These are phyloP conservation scores for Apophysomyces elegans DNA, from an alignment of 371 early-diverging fungal species.

Conservation along the genomic window DNA sequence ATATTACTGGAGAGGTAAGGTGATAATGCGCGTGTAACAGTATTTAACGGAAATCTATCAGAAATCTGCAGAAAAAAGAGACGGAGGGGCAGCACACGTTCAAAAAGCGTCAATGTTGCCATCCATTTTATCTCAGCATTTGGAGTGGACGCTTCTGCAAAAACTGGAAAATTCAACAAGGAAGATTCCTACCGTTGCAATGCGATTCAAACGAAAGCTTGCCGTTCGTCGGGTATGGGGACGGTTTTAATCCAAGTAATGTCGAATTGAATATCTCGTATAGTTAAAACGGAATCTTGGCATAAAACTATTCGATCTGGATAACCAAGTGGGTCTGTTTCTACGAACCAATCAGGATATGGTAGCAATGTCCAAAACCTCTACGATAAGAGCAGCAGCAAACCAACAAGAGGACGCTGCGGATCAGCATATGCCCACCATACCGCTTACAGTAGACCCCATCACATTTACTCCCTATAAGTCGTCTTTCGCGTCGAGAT, in stretches of 20 bases:
- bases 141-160: conserved; percentile 66
- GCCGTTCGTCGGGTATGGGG: conserved; percentile 56
- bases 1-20: conserved; percentile 5
- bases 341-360: conserved; percentile 35
- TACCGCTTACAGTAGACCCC: conserved; percentile 13
- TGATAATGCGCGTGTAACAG: no score
- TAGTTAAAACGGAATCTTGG: conserved; percentile 65
- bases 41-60: neutral
- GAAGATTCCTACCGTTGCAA: conserved; percentile 52
- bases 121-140: conserved; percentile 37
- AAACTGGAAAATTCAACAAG: conserved; percentile 55
- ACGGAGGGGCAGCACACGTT: neutral
- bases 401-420: conserved; percentile 24
- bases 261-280: neutral
- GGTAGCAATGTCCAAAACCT: conserved; percentile 40
- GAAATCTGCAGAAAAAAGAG: neutral
- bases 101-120: neutral
- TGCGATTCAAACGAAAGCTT: conserved; percentile 69
- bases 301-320: conserved; percentile 66
- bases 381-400: conserved; percentile 26
- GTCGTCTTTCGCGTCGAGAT: conserved; percentile 74
- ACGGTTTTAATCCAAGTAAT: neutral
- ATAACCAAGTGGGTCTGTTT: conserved; percentile 48
- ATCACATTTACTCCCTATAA: conserved; percentile 61
- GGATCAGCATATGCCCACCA: conserved; percentile 11